Conservation (phyloP, 2,329 filamentous ascomycete genomes). For the Daldinia sp. region DNA sequence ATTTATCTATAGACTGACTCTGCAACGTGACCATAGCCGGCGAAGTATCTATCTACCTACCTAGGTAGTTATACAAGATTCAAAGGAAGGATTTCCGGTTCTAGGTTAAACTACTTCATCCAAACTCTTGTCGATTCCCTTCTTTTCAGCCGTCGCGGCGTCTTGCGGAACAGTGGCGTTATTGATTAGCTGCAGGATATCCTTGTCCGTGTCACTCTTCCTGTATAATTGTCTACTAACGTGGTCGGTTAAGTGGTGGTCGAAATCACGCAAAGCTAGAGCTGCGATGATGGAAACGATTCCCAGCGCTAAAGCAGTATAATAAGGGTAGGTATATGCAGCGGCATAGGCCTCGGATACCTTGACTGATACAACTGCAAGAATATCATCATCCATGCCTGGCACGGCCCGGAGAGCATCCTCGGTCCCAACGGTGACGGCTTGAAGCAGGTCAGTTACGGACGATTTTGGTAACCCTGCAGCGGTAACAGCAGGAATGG, state of each 20-base stretch:
- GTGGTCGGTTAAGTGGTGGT: constrained; percentile 32
- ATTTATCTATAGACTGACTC: neutral
- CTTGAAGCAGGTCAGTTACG: constrained; percentile 8
- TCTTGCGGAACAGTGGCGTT: neutral
- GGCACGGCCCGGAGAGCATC: constrained; percentile 27
- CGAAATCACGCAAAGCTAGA: constrained; percentile 30
- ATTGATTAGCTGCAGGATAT: constrained; percentile 9
- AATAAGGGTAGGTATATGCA: constrained; percentile 35
- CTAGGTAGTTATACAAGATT: no score
- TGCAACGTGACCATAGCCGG: neutral
- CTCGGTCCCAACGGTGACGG: constrained; percentile 15
- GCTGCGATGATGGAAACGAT: constrained; percentile 26
- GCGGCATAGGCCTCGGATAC: constrained; percentile 28
- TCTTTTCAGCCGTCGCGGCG: neutral
- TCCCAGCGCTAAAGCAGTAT: constrained; percentile 27
- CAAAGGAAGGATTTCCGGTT: neutral
- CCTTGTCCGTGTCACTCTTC: constrained; percentile 31
- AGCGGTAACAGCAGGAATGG: constrained; percentile 26
- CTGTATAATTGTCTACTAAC: constrained; percentile 32
- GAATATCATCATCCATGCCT: constrained; percentile 30
- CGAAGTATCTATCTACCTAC: neutral
- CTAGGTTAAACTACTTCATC: neutral
- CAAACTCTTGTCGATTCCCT: neutral
- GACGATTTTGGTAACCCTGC: constrained; percentile 28
- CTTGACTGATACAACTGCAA: constrained; percentile 12